Base-by-base conservation (phyloP, 2,329 filamentous ascomycete species). In the Chrysosporium queenslandicum region DNA sequence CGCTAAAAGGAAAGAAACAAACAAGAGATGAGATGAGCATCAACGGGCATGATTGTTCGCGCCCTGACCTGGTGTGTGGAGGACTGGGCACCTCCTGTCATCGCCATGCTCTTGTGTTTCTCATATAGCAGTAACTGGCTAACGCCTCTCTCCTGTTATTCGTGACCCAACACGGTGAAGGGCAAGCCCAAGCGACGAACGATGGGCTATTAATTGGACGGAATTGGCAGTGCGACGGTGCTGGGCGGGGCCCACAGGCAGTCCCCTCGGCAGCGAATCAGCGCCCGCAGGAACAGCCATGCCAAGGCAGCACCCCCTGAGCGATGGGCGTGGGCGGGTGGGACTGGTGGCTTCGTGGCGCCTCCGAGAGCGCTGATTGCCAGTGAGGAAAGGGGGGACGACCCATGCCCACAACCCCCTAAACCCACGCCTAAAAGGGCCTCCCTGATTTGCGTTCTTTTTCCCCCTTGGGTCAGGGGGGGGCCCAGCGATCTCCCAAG, bases 401-500 rank as follows among this genome's bases (percentile, higher is more conserved):
- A 5, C 5, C n/a, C n/a, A n/a, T n/a, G n/a, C n/a, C n/a, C n/a
- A 30, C 29, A 6, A 8, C 25, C 27, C 27, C 27, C 42, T 32
- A 11, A 29, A 18, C 21, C 23, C 40, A 29, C 20, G 25, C 42
- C 45, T 53, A 27, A 20, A 29, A 34, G 16, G 9, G 4, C 27
- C 11, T 25, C 49, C 12, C 2, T 16, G 5, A 41, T n/a, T 45
- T n/a, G 25, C 23, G 25, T 16, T 18, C n/a, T 46, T 34, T 14
- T n/a, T n/a, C n/a, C n/a, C n/a, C n/a, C 16, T 36, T 47, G 46
- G 52, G 39, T 48, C 48, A 50, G 32, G 43, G 40, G 50, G 23
- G 43, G n/a, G n/a, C n/a, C n/a, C n/a, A n/a, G n/a, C 32, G 55
- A 57, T 57, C 53, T 52, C 53, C 55, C 49, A 9, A 4, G 55